Evolutionary conservation across 306 rosid species (phyloP).

Genomic region (Cucumis cinereus): DNA sequence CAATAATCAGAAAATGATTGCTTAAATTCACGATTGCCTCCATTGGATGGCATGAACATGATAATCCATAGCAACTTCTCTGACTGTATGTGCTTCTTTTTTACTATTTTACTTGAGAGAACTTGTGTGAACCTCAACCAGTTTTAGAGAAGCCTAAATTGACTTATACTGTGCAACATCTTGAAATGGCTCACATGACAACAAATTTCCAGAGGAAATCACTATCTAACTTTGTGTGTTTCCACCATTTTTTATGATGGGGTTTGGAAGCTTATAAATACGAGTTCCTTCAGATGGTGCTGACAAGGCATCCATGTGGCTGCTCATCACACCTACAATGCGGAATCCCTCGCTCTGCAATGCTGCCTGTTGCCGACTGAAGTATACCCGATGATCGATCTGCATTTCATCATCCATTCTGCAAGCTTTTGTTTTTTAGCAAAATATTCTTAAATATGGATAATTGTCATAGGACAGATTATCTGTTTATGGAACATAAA

Average conservation of each 20-base stretch:
- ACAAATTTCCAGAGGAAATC: not conserved
- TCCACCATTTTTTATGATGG: conserved; percentile 14
- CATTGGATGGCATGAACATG: not conserved
- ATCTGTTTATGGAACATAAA: not conserved
- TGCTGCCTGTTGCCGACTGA: conserved; percentile 26
- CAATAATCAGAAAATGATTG: not conserved
- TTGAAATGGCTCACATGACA: not conserved
- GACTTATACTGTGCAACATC: not conserved
- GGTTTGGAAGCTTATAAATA: conserved; percentile 49
- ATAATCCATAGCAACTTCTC: not conserved
- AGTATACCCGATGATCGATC: conserved; percentile 29
- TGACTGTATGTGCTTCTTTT: not conserved
- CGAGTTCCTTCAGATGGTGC: conserved; percentile 19
- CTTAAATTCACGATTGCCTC: not conserved
- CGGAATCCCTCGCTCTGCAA: conserved; percentile 39
- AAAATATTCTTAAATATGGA: not conserved
- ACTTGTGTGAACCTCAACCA: not conserved
- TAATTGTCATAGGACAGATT: not conserved
- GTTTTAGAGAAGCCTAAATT: not conserved
- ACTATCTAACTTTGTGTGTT: conserved; percentile 4
- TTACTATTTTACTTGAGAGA: not conserved
- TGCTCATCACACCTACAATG: conserved; percentile 40
- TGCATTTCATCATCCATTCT: conserved; percentile 49
- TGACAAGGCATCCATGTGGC: conserved; percentile 38
- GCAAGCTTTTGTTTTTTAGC: conserved; percentile 9